Evolutionary conservation across 768 basidiomycete genomes (phyloP), one percentile per base, ranked within the genome.

Genomic region (Auriscalpium microsporum): DNA sequence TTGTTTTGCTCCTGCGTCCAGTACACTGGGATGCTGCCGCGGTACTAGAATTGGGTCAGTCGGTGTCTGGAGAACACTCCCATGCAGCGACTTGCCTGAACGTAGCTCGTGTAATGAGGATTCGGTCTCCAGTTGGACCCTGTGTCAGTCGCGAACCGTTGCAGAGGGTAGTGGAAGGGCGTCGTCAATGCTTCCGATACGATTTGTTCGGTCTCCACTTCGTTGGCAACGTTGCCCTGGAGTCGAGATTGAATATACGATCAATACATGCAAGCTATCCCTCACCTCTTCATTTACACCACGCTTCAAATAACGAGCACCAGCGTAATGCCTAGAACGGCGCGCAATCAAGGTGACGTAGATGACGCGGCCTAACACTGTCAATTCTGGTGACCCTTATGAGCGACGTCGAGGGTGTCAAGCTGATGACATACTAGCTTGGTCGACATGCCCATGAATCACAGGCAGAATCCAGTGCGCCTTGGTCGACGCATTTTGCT

Each of bases 181-280:
- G 93, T 94, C 0, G 90, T 94, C 6, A 90, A 67, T 0, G 90
- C 87, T 65, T 95, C 94, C 8, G 86, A 88, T 0, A 95, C 91
- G 50, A 99, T 95, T 65, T 99, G 96, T 67, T 99, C 96, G 0
- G 94, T 96, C 71, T 99, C 96, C 2, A 99, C 96, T 69, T 98
- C 96, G 65, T 99, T 99, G 3, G 95, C 95, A 10, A 98, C 95
- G 66, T 94, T 92, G 3, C 96, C 96, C 93, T 96, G 45, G 7
- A 34, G 8, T 1, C 8, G 16, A 23, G 13, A 11, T 50, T 34
- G 44, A 6, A 45, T 40, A 33, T 11, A 9, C 4, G 9, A 21
- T 14, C 36, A 44, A 21, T 34, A 14, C 33, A n/a, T 17, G 1
- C 2, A 23, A 14, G 17, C 2, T 45, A 13, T 13, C 21, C 56